Conservation (phyloP, 2,329 filamentous ascomycete species). For the Huntiella savannae region DNA sequence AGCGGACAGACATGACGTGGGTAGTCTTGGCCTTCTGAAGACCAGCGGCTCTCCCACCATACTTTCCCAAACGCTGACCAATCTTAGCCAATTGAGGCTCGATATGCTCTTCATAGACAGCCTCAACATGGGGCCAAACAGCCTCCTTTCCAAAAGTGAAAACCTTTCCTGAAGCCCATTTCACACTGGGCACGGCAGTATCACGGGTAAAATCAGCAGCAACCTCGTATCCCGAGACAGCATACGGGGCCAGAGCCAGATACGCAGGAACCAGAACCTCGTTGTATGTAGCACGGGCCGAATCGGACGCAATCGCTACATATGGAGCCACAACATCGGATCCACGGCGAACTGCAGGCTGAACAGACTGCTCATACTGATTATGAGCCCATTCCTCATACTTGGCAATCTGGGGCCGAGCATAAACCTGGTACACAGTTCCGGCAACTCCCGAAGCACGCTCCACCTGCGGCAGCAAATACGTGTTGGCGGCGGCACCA, state of each 20-base stretch:
- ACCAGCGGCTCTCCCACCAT: conserved; percentile 31
- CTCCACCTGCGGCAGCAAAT: conserved; percentile 55
- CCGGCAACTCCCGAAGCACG: conserved; percentile 47
- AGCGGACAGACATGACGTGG: conserved; percentile 10
- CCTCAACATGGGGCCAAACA: conserved; percentile 62
- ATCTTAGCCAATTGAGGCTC: conserved; percentile 90
- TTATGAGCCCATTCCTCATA: conserved; percentile 40
- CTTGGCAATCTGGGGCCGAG: conserved; percentile 54
- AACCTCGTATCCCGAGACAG: conserved; percentile 45
- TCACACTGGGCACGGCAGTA: conserved; percentile 52
- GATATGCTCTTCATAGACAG: conserved; percentile 76
- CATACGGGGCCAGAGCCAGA: conserved; percentile 53
- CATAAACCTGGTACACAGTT: conserved; percentile 58
- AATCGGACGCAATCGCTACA: conserved; percentile 44
- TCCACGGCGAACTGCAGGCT: conserved; percentile 51
- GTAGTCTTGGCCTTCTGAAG: conserved; percentile 17
- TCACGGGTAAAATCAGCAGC: conserved; percentile 47
- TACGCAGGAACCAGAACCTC: conserved; percentile 60
- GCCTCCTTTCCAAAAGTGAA: conserved; percentile 54
- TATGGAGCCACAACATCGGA: conserved; percentile 47
- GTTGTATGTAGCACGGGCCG: conserved; percentile 48
- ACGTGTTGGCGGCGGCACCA: conserved; percentile 45
- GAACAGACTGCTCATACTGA: conserved; percentile 52
- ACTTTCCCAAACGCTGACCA: conserved; percentile 66
- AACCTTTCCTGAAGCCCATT: conserved; percentile 50